Conservation (phyloP, 192 early-diverging fungal species). For the Helicostylum pulchrum region DNA sequence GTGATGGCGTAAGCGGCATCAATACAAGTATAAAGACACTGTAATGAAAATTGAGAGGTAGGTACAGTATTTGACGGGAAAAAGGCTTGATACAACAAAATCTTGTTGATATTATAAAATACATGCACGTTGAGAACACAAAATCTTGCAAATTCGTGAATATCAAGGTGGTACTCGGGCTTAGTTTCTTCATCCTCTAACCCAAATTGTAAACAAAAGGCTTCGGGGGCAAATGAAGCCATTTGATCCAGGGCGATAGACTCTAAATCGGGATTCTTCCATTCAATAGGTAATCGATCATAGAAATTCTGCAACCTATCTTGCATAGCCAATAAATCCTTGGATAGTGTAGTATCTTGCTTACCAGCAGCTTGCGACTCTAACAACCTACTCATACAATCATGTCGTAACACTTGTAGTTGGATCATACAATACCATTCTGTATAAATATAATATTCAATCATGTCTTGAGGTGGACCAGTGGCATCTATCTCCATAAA, state of each 20-base stretch:
- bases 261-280: constrained; percentile 18
- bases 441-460: constrained; percentile 27
- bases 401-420: constrained; percentile 30
- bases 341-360: constrained; percentile 16
- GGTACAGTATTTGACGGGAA: constrained; percentile 37
- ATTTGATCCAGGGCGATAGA: background rate
- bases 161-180: constrained; percentile 14
- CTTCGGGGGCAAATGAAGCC: background rate
- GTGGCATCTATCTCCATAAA: constrained; percentile 2
- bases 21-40: constrained; percentile 32
- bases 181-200: background rate
- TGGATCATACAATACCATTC: constrained; percentile 35
- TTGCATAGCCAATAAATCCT: constrained; percentile 22
- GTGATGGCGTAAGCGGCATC: constrained; percentile 33
- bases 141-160: constrained; percentile 18
- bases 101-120: constrained; percentile 37
- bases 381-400: constrained; percentile 29
- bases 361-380: constrained; percentile 12
- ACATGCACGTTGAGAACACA: constrained; percentile 34
- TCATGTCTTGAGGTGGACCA: constrained; percentile 10
- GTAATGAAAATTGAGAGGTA: constrained; percentile 26
- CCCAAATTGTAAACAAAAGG: background rate
- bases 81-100: constrained; percentile 35
- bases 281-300: constrained; percentile 14
- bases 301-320: constrained; percentile 10